These are phyloP conservation scores for Verticillium albo-atrum DNA, from an alignment of 2,329 filamentous ascomycete species.

Conservation along the genomic window DNA sequence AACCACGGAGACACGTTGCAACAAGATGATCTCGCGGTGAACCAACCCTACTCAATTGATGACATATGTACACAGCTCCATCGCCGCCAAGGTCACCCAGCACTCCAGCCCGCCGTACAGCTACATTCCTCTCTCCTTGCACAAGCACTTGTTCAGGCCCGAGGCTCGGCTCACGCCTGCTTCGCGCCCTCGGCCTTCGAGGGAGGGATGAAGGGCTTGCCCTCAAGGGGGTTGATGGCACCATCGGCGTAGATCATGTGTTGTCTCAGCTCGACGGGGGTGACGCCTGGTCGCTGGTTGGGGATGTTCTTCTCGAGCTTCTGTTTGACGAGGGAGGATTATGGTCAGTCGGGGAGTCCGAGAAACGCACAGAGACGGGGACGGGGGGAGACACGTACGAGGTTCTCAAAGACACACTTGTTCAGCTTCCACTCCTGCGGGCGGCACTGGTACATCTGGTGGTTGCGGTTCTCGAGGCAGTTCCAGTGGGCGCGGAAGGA, in stretches of 20 bases:
- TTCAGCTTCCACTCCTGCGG: slow-evolving; percentile 85
- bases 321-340: slow-evolving; percentile 34
- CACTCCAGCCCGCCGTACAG: not conserved
- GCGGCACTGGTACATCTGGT: slow-evolving; percentile 94
- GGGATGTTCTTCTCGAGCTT: slow-evolving; percentile 79
- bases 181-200: slow-evolving; percentile 12
- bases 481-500: slow-evolving; percentile 94
- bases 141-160: not conserved
- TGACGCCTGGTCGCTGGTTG: slow-evolving; percentile 63
- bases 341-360: not conserved
- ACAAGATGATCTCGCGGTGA: not conserved
- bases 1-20: not conserved
- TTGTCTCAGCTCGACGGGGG: slow-evolving; percentile 69
- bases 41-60: slow-evolving; percentile 6
- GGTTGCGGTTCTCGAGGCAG: slow-evolving; percentile 96
- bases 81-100: slow-evolving; percentile 4
- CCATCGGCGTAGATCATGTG: slow-evolving; percentile 58
- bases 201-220: slow-evolving; percentile 35
- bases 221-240: slow-evolving; percentile 35
- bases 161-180: slow-evolving; percentile 5
- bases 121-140: slow-evolving; percentile 6
- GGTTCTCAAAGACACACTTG: slow-evolving; percentile 90
- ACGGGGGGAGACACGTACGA: slow-evolving; percentile 59
- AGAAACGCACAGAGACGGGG: not conserved
- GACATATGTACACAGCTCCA: slow-evolving; percentile 15